Conservation (phyloP, 352 stramenopile genomes). For the Pythium guiyangense region DNA sequence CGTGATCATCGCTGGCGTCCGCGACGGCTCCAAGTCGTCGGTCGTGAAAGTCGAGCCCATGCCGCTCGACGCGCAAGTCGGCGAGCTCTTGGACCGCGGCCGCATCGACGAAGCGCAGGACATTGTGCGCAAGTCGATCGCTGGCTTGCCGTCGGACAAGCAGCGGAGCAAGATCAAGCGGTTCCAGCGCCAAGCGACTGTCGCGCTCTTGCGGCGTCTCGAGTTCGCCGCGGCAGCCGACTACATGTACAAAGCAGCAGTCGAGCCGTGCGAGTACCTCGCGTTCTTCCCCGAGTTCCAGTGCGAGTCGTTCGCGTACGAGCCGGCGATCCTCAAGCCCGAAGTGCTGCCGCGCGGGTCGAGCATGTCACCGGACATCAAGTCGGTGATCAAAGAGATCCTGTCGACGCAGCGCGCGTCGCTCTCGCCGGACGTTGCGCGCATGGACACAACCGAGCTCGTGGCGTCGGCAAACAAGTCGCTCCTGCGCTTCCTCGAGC, state of each 20-base stretch:
- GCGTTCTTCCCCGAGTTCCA: constrained; percentile 84
- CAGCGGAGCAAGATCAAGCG: constrained; percentile 87
- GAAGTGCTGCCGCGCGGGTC: constrained; percentile 75
- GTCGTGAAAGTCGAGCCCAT: constrained; percentile 86
- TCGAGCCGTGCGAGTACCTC: constrained; percentile 84
- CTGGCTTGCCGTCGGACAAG: constrained; percentile 67
- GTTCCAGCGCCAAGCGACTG: constrained; percentile 81
- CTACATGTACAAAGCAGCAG: constrained; percentile 83
- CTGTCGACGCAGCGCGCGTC: constrained; percentile 37
- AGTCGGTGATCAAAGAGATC: constrained; percentile 70
- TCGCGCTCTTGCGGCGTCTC: constrained; percentile 69
- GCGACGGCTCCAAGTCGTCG: constrained; percentile 64
- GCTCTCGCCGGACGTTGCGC: constrained; percentile 59
- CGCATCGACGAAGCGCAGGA: constrained; percentile 84
- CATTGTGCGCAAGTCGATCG: constrained; percentile 80
- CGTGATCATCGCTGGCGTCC: constrained; percentile 68
- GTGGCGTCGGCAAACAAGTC: constrained; percentile 56
- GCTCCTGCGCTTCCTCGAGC: constrained; percentile 75
- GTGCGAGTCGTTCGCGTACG: constrained; percentile 79
- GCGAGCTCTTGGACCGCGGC: constrained; percentile 77
- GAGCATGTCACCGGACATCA: constrained; percentile 73
- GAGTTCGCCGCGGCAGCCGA: constrained; percentile 77
- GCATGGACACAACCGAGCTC: constrained; percentile 48
- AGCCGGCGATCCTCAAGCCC: constrained; percentile 75
- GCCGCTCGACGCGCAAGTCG: constrained; percentile 80